Conservation (phyloP, 495 filamentous ascomycete genomes). For the Emericellopsis terricola region DNA sequence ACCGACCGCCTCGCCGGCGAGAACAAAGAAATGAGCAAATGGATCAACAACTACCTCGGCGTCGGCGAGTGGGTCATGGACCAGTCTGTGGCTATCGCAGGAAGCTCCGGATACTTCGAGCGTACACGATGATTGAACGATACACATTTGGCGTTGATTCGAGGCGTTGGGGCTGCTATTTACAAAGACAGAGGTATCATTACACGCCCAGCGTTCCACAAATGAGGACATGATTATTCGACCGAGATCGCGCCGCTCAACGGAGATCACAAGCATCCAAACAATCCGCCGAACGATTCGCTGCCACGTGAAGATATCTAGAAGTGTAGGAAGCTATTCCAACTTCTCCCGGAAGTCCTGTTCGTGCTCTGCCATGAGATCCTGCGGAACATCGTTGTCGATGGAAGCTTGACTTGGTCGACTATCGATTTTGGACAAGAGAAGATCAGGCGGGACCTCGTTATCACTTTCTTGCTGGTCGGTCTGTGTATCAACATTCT, state of each 20-base stretch:
- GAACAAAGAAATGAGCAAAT: constrained; percentile 69
- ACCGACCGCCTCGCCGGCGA: constrained; percentile 65
- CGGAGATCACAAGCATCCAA: no score
- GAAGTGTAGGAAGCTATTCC: no score
- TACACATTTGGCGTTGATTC: no score
- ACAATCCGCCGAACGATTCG: no score
- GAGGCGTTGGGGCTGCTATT: no score
- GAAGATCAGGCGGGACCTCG: constrained; percentile 3
- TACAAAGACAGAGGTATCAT: no score
- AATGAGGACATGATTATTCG: no score
- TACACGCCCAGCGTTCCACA: no score
- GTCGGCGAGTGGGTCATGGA: constrained; percentile 98
- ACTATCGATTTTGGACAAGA: not conserved
- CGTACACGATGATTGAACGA: constrained; percentile 56
- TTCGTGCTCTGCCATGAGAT: constrained; percentile 18
- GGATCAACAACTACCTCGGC: constrained; percentile 88
- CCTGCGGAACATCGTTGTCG: constrained; percentile 20
- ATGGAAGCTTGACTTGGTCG: constrained; percentile 3
- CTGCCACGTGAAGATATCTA: no score
- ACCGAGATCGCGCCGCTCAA: no score
- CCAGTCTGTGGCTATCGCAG: constrained; percentile 78
- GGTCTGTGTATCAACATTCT: constrained; percentile 2
- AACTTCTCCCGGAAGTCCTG: not conserved
- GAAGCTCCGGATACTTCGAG: constrained; percentile 77
- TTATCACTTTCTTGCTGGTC: constrained; percentile 7